Conservation (phyloP, 352 stramenopile genomes). For the Phytophthora pini region DNA sequence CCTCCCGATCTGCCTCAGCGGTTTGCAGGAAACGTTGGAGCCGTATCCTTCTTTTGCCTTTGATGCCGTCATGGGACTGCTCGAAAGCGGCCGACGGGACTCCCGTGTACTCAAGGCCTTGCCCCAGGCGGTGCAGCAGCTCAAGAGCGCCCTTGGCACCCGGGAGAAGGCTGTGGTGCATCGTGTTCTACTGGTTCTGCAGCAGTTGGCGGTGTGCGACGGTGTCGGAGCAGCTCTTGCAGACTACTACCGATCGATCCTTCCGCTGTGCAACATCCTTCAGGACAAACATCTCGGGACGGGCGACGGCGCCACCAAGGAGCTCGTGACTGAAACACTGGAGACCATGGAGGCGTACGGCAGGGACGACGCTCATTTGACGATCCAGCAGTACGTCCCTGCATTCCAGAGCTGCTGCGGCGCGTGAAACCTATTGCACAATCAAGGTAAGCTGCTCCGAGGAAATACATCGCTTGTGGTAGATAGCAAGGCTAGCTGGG, state of each 20-base stretch:
- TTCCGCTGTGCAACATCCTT: slow-evolving; percentile 85
- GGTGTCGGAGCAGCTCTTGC: slow-evolving; percentile 66
- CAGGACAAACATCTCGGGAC: slow-evolving; percentile 82
- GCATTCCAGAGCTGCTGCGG: slow-evolving; percentile 63
- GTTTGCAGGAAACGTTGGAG: slow-evolving; percentile 77
- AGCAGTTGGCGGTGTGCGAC: slow-evolving; percentile 76
- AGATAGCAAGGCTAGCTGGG: slow-evolving; percentile 9
- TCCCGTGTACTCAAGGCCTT: slow-evolving; percentile 61
- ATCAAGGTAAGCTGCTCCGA: neutral
- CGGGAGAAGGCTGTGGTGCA: slow-evolving; percentile 72
- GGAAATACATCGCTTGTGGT: neutral
- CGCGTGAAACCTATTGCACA: slow-evolving; percentile 13
- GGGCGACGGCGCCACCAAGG: slow-evolving; percentile 62
- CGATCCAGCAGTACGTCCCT: slow-evolving; percentile 84
- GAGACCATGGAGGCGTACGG: slow-evolving; percentile 81
- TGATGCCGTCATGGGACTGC: slow-evolving; percentile 65
- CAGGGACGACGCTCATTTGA: slow-evolving; percentile 63
- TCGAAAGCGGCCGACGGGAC: slow-evolving; percentile 59
- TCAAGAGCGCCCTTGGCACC: slow-evolving; percentile 71
- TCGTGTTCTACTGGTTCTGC: slow-evolving; percentile 71
- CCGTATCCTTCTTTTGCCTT: slow-evolving; percentile 78
- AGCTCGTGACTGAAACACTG: slow-evolving; percentile 66
- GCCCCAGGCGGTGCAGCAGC: slow-evolving; percentile 59
- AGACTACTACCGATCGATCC: slow-evolving; percentile 75
- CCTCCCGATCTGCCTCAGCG: slow-evolving; percentile 75